phyloP scores from a whole-genome alignment of 139 green algal genomes.

The Volvox reticuliferus region DNA sequence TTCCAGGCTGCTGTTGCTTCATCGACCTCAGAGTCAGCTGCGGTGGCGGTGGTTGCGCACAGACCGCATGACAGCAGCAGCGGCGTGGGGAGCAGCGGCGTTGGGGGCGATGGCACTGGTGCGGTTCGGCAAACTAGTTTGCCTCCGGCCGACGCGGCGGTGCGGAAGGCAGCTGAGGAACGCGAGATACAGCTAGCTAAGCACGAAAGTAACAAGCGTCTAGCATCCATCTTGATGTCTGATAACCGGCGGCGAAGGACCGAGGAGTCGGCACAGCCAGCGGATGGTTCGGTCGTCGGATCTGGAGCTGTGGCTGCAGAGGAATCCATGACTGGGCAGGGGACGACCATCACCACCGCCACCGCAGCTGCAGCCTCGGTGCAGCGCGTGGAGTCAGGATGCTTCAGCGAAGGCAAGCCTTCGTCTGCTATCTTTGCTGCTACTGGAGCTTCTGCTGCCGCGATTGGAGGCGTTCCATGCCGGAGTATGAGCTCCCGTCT shows the following conservation, averaged over 20 bases:
- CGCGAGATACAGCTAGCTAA: neutral
- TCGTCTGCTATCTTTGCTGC: neutral
- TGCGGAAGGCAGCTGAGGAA: neutral
- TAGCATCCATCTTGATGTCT: constrained; percentile 8
- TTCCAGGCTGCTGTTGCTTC: neutral
- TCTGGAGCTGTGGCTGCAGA: too few species aligned
- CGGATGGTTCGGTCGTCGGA: neutral
- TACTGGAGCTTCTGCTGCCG: neutral
- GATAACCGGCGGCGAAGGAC: neutral
- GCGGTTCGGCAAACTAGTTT: too few species aligned
- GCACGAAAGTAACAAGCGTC: constrained; percentile 15
- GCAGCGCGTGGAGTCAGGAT: neutral
- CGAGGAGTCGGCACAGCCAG: neutral
- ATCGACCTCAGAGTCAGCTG: neutral
- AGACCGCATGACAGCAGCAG: neutral
- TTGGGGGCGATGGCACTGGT: too few species aligned
- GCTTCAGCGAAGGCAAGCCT: neutral
- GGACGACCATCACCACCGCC: neutral
- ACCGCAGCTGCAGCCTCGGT: neutral
- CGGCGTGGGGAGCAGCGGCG: neutral
- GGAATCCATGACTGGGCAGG: neutral
- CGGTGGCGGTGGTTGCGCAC: neutral
- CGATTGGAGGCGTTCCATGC: neutral
- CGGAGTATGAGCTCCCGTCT: neutral
- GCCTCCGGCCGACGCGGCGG: neutral